Base-by-base conservation (phyloP, 805 yeast species). In the Tetrapisispora phaffii region DNA sequence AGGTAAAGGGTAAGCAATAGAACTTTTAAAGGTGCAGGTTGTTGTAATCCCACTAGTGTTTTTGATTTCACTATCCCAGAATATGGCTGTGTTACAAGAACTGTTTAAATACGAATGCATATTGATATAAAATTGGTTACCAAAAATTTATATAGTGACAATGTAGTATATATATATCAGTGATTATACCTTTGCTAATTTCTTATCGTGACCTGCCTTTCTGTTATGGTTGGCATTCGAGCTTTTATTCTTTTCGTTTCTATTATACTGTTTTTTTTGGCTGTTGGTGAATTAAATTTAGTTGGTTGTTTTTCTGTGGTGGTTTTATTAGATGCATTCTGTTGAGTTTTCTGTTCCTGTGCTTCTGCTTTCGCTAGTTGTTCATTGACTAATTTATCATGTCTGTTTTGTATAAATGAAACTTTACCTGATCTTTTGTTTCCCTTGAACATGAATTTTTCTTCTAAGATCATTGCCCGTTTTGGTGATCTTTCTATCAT, bases 401-500 rank as follows among this genome's bases (percentile, higher is more conserved):
- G 33, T 16, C 32, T 31, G 19, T 59, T 60, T 26, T 57, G 59
- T 26, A 53, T 60, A 51, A 56, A 63, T 32, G 57, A 59, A 44
- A 54, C 58, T 50, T 58, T 67, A 33, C 52, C 64, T 12, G 57
- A 50, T 44, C 51, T 61, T 3, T 45, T 37, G 46, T 67, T 67
- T 2, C 77, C 78, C 49, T 60, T 66, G 47, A 73, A 72, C 68
- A 77, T 67, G 52, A 68, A 79, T 50, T 74, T 74, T 43, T 80
- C 82, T 54, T 85, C 94, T 46, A 85, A 59, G 2, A 77, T 47
- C 52, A 75, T 74, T 50, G 75, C 80, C 46, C 84, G 70, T 37
- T 70, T 69, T 0, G 93, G 87, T 36, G 79, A 75, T 54, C 75
- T 76, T 42, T 76, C 72, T 17, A 88, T 59, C 82, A 84, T 82